Conservation (phyloP, 148 eudicot species). For the Persicaria tinctoria region DNA sequence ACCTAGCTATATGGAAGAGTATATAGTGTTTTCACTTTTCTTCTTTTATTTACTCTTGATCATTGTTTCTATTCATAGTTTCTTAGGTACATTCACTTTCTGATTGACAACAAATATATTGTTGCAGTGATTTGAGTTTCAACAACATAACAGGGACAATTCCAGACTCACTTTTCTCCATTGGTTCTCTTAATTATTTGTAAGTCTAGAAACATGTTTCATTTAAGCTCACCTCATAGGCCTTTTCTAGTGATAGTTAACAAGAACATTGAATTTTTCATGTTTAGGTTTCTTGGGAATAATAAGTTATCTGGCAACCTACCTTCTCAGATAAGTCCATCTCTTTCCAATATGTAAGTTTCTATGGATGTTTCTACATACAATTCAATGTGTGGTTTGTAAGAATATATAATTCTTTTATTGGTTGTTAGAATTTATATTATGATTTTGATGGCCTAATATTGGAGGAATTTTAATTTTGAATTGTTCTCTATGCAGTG, state of each 20-base stretch:
- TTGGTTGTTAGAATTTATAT: not conserved
- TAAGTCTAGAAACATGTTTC: conserved; percentile 19
- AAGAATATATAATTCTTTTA: not conserved
- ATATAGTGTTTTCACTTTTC: too few relatives aligned
- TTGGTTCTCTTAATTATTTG: conserved; percentile 45
- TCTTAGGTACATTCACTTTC: too few relatives aligned
- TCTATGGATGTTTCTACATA: not conserved
- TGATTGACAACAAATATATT: not conserved
- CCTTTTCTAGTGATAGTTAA: not conserved
- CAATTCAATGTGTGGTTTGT: not conserved
- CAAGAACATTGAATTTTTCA: conserved; percentile 5
- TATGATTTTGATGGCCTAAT: not conserved
- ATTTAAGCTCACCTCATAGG: not conserved
- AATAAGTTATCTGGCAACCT: conserved; percentile 59
- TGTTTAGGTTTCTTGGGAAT: conserved; percentile 71
- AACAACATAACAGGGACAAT: conserved; percentile 40
- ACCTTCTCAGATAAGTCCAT: conserved; percentile 38
- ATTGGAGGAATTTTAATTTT: not conserved
- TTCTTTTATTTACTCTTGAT: too few relatives aligned
- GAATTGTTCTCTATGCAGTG: conserved; percentile 46
- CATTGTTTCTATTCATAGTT: too few relatives aligned
- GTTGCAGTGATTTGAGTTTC: conserved; percentile 88
- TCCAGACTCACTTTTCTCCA: conserved; percentile 54
- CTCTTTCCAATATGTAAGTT: conserved; percentile 58
- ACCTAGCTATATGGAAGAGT: too few relatives aligned